Conservation (phyloP, 1,284 basidiomycete genomes). For the Moesziomyces aphidis region DNA sequence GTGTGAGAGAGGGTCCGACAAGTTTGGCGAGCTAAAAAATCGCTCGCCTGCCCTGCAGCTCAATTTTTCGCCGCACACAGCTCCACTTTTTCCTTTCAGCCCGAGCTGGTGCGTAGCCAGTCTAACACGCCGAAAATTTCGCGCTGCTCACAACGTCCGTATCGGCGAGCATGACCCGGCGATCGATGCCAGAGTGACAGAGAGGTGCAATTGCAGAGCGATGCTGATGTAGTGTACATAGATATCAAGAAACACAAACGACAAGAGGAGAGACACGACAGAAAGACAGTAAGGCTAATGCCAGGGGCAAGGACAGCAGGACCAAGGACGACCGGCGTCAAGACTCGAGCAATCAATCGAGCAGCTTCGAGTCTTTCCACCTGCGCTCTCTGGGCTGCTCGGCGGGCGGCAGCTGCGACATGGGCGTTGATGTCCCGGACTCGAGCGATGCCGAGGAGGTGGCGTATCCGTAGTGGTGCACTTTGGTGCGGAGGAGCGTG, state of each 20-base stretch:
- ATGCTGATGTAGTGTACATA: constrained; percentile 13
- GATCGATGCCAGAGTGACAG: neutral
- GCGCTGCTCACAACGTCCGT: neutral
- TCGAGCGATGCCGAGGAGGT: constrained; percentile 4
- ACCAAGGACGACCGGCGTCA: constrained; percentile 22
- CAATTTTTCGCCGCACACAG: neutral
- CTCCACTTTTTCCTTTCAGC: no score
- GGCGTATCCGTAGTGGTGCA: constrained; percentile 35
- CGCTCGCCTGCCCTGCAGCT: neutral
- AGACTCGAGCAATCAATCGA: constrained; percentile 13
- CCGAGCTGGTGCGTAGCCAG: no score
- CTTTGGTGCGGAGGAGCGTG: constrained; percentile 21
- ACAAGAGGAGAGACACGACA: neutral
- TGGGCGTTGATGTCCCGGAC: constrained; percentile 20
- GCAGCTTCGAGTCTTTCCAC: constrained; percentile 33
- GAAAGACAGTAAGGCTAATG: neutral
- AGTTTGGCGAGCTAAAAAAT: neutral
- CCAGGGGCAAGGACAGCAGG: no score
- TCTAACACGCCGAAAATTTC: neutral
- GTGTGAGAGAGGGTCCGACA: constrained; percentile 3
- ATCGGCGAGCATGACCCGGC: no score
- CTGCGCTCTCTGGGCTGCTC: constrained; percentile 17
- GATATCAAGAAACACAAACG: neutral
- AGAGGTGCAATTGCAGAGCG: neutral
- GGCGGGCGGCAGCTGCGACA: constrained; percentile 5